Evolutionary conservation across 2,329 filamentous ascomycete species (phyloP).

Genomic region (Plectosphaerella plurivora): DNA sequence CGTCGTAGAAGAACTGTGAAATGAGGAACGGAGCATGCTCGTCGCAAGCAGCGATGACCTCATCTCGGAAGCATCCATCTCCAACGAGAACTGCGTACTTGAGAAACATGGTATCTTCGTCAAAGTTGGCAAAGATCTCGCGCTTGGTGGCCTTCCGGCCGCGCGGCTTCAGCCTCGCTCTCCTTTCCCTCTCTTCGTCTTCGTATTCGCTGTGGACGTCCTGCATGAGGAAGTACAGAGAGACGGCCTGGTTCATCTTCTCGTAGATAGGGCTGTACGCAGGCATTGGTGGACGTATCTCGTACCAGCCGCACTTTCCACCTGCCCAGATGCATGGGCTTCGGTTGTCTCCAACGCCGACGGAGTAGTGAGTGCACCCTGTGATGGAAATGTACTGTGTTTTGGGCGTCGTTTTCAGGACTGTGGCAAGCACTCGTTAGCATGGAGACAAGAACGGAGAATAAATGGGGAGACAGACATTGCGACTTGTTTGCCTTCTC

Average conservation of each 20-base stretch:
- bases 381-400: constrained; percentile 48
- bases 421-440: constrained; percentile 15
- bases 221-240: constrained; percentile 58
- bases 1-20: constrained; percentile 40
- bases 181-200: constrained; percentile 21
- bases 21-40: constrained; percentile 49
- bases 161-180: constrained; percentile 23
- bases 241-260: constrained; percentile 59
- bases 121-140: constrained; percentile 15
- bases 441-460: background rate
- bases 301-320: constrained; percentile 63
- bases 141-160: constrained; percentile 12
- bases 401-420: constrained; percentile 24
- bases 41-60: constrained; percentile 40
- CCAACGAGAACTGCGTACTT: constrained; percentile 48
- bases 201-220: constrained; percentile 45
- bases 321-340: constrained; percentile 61
- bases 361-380: constrained; percentile 42
- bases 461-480: constrained; percentile 24
- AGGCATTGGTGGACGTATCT: constrained; percentile 51
- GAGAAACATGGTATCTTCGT: constrained; percentile 20
- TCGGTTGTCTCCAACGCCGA: constrained; percentile 41
- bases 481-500: constrained; percentile 38
- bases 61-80: constrained; percentile 46
- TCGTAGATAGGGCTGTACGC: constrained; percentile 53